Evolutionary conservation across 495 filamentous ascomycete genomes (phyloP).

Genomic region (Talaromyces proteolyticus): DNA sequence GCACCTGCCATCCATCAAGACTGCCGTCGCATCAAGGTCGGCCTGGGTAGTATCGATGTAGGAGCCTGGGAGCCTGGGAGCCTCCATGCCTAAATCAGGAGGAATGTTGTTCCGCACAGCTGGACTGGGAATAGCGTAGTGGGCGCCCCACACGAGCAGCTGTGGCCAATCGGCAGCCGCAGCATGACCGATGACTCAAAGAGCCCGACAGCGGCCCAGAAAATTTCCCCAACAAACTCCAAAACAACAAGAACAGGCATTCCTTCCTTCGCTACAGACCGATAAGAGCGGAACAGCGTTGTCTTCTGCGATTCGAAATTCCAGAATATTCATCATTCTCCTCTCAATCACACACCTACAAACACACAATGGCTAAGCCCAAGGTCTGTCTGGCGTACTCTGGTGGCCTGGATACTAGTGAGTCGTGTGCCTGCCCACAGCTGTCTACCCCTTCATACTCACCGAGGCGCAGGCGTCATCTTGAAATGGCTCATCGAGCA

Average conservation of each 20-base stretch:
- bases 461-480: conserved; percentile 6
- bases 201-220: background rate
- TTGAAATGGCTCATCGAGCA: conserved; percentile 63
- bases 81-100: too few relatives aligned
- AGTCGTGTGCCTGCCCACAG: too few relatives aligned
- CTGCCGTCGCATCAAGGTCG: too few relatives aligned
- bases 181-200: background rate
- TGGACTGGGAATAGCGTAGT: background rate
- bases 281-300: background rate
- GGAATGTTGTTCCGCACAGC: too few relatives aligned
- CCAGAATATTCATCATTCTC: background rate
- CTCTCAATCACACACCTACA: background rate
- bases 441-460: too few relatives aligned
- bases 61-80: too few relatives aligned
- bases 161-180: background rate
- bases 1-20: too few relatives aligned
- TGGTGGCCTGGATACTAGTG: conserved; percentile 24
- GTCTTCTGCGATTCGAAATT: background rate
- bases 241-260: background rate
- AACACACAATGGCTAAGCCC: conserved; percentile 9
- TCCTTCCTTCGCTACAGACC: background rate
- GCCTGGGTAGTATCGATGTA: too few relatives aligned
- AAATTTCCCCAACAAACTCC: background rate
- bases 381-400: conserved; percentile 13
- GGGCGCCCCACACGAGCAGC: background rate